A percentile compares a stretch with the other conserved stretches of the same genome.
Conservation (phyloP, 345 rosid species). For the Citropsis articulata region DNA sequence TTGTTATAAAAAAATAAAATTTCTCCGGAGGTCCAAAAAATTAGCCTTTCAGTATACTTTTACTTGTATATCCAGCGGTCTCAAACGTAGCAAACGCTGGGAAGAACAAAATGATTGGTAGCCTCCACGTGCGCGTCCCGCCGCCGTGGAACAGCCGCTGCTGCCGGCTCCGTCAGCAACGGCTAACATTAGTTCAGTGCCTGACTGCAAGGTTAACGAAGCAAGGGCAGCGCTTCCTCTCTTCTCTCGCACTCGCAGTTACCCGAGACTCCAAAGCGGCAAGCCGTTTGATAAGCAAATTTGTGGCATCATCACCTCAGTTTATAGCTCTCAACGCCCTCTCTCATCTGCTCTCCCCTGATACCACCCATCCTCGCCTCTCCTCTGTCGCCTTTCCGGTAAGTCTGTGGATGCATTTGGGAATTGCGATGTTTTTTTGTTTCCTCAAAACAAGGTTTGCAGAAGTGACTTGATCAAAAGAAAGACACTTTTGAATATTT, state of each 20-base stretch:
- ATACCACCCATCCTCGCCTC: constrained; percentile 42
- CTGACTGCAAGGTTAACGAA: constrained; percentile 38
- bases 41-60: too few relatives aligned
- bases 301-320: constrained; percentile 68
- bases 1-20: too few relatives aligned
- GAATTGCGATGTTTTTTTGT: neutral
- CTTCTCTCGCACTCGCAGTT: constrained; percentile 28
- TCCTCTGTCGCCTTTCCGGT: constrained; percentile 64
- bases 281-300: constrained; percentile 63
- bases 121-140: neutral
- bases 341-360: constrained; percentile 67
- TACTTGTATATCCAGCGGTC: too few relatives aligned
- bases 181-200: neutral
- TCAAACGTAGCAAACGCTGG: neutral
- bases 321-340: constrained; percentile 67
- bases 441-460: neutral
- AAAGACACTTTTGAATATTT: too few relatives aligned
- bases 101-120: neutral
- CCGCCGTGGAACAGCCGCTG: constrained; percentile 16
- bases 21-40: too few relatives aligned
- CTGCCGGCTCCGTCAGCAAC: constrained; percentile 6
- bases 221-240: constrained; percentile 55
- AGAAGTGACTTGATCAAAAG: too few relatives aligned
- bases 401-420: constrained; percentile 17
- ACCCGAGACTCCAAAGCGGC: constrained; percentile 44